Evolutionary conservation across 2,329 filamentous ascomycete genomes (phyloP), one percentile per base, ranked within the genome.

Genomic region (Cephalotrichum gorgonifer): DNA sequence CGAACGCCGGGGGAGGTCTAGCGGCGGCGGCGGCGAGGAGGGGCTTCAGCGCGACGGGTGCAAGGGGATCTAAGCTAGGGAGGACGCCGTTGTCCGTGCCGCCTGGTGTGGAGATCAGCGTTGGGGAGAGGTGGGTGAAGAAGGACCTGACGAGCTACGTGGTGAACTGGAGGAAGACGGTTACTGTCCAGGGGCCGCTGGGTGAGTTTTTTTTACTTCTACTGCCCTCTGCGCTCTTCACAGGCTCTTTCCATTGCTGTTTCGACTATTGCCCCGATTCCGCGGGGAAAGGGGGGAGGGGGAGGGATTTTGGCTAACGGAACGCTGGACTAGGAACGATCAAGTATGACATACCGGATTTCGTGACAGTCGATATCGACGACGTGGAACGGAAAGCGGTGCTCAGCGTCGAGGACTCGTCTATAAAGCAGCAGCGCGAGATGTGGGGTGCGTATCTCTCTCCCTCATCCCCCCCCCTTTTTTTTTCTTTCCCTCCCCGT

Each of bases 371-470:
- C 53, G 71, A 80, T 50, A 78, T 85, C 55, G 85, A 95, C 60
- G 64, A 71, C 20, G 74, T 74, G 46, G 68, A 74, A 26, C 73
- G 76, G 55, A 85, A 83, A 60, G 79, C 83, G 11, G 74, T 74
- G 28, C 69, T 98, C 55, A 79, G 73, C 49, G 80, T 98, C 11
- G 66, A 83, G 60, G 78, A 97, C 65, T 66, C 73, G 17, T 70
- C 79, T 17, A 66, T 80, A 48, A 83, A 83, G 69, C 74, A 86
- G 54, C 91, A 97, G 68, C 83, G 84, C 62, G 86, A 86, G 66
- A 97, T 97, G 90, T 97, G 93, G 93, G 93, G 91, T 95, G 57
- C 48, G 67, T 65, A 50, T 52, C 44, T 27, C 17, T 23, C 28
- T 49, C 42, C 27, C 41, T 23, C 38, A n/a, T 50, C 23, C 3